Base-by-base conservation (phyloP, 2,329 filamentous ascomycete genomes). In the Diaporthe destruens region DNA sequence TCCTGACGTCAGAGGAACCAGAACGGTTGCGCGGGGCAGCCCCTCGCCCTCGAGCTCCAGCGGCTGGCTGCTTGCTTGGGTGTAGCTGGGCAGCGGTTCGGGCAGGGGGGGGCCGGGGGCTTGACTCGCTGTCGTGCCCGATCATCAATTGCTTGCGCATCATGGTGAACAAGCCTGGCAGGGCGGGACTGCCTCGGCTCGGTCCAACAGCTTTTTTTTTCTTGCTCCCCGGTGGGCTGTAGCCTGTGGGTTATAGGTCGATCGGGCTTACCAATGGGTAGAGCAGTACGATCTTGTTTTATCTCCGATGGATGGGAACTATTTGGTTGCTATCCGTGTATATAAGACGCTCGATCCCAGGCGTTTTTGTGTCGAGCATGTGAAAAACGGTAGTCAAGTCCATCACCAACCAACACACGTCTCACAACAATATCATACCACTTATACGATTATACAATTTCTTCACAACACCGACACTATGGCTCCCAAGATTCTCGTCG, bases 401-500 rank as follows among this genome's bases (percentile, higher is more conserved):
- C 36, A 42, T 42, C 39, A 42, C 1, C 39, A 14, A n/a, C 9
- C 39, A 42, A 42, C 39, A 42, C 39, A 39, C 11, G 2, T n/a
- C 7, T 25, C n/a, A 34, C 42, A 3, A 9, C 23, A 51, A 36
- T 20, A 65, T 25, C 42, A 8, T n/a, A 71, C 55, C 67, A 63
- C 20, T 55, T 55, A 39, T 18, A 32, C 44, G 11, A 59, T 36
- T 36, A 29, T 29, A 29, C 29, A 29, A 29, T 20, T 16, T 69
- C 25, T 23, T 20, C 36, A 20, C 44, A 34, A 74, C 12, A 39
- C 29, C 16, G 14, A 25, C 63, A 78, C 42, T 72, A 88, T 88
- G 86, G 83, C 85, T 47, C 85, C 84, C 77, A 92, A 92, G 80
- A 76, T 94, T 75, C 91, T 94, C 83, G 83, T 94, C 80, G 89